phyloP scores from a whole-genome alignment of 768 basidiomycete genomes.

The Tephrocybe sp. region DNA sequence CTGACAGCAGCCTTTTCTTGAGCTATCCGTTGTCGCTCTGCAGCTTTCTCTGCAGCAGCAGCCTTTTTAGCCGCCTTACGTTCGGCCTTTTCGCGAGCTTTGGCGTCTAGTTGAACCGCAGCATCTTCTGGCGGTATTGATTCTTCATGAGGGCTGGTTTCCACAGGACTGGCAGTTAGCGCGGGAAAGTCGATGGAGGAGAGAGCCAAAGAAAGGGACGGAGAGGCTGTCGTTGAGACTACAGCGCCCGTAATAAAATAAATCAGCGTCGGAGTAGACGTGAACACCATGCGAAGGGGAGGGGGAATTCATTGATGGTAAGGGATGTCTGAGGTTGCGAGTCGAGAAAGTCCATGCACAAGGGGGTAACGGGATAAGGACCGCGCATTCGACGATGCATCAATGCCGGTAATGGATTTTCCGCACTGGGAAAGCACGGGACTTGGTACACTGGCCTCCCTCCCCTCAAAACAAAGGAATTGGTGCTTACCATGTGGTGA shows the following conservation, averaged over 20 bases:
- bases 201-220: conserved; percentile 52
- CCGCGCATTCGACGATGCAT: conserved; percentile 42
- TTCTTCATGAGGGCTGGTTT: conserved; percentile 23
- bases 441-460: conserved; percentile 88
- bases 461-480: conserved; percentile 58
- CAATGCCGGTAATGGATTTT: conserved; percentile 72
- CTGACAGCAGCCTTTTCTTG: conserved; percentile 57
- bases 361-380: conserved; percentile 26
- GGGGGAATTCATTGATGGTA: conserved; percentile 35
- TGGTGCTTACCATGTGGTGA: conserved; percentile 66
- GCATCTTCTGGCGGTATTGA: conserved; percentile 29
- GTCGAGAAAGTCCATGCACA: conserved; percentile 38
- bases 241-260: conserved; percentile 35
- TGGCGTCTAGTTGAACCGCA: conserved; percentile 27
- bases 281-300: conserved; percentile 47
- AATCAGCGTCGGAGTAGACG: conserved; percentile 55
- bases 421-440: conserved; percentile 88
- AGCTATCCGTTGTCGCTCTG: conserved; percentile 53
- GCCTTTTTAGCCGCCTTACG: conserved; percentile 66
- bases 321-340: conserved; percentile 25
- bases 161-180: conserved; percentile 40
- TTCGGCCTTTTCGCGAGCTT: conserved; percentile 54
- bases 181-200: conserved; percentile 80
- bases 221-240: conserved; percentile 41
- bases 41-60: conserved; percentile 57